Evolutionary conservation across 2,329 filamentous ascomycete genomes (phyloP).

Genomic region (Dothideomycetes sp.): DNA sequence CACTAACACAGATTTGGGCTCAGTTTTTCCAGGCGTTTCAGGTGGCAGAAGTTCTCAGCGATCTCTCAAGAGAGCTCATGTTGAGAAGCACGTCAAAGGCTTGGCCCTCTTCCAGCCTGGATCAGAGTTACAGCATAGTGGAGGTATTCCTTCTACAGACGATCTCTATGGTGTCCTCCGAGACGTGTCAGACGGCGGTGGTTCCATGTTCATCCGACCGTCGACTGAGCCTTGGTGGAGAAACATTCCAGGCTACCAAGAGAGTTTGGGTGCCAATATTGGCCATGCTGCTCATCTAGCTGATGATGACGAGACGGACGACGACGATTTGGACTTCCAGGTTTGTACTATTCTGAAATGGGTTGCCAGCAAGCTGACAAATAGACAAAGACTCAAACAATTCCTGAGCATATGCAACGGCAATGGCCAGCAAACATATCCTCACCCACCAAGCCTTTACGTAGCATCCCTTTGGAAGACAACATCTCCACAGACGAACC

Average conservation of each 20-base stretch:
- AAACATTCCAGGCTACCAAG: background rate
- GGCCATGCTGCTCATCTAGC: background rate
- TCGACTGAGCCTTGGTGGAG: background rate
- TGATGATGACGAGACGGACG: slow-evolving; percentile 9
- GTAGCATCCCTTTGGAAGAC: background rate
- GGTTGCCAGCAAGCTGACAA: background rate
- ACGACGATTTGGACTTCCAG: slow-evolving; percentile 9
- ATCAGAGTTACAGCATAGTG: background rate
- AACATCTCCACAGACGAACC: slow-evolving; percentile 8
- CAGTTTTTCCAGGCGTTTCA: slow-evolving; percentile 47
- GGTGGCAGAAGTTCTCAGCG: slow-evolving; percentile 38
- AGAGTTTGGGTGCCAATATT: slow-evolving; percentile 1
- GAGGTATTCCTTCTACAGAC: background rate
- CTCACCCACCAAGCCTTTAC: background rate
- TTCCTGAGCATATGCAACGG: slow-evolving; percentile 7
- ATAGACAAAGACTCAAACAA: slow-evolving; percentile 1
- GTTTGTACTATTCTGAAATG: background rate
- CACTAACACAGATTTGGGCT: slow-evolving; percentile 45
- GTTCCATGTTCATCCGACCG: background rate
- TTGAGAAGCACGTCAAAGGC: slow-evolving; percentile 46
- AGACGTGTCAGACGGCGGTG: background rate
- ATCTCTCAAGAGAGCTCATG: slow-evolving; percentile 39
- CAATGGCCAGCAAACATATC: slow-evolving; percentile 9
- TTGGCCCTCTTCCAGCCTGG: slow-evolving; percentile 27
- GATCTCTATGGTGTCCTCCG: slow-evolving; percentile 1